Base-by-base conservation (phyloP, 2,329 filamentous ascomycete species). In the Alternaria longipes region DNA sequence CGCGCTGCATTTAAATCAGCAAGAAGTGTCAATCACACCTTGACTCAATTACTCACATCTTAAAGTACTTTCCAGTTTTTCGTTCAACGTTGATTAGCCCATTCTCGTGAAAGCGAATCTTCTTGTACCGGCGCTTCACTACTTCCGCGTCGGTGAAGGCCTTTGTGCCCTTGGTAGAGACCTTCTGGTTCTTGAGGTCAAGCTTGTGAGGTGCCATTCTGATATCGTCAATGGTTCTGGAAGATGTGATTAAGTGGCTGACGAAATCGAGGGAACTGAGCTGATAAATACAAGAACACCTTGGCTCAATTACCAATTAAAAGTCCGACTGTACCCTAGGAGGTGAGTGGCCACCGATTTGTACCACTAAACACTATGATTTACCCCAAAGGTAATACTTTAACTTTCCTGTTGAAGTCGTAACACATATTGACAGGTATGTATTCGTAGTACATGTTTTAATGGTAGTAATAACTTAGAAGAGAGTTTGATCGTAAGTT, bases 61-160 rank as follows among this genome's bases (percentile, higher is more conserved):
- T 52, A 14, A 56, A 40, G 18, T 49, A 57, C 24, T 62, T 60
- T 11, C 56, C 59, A 3, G 47, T 28, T 32, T 59, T 51, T 28
- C 20, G 38, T 50, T 59, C 55, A 20, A 64, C 55, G 12, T 58
- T 44, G n/a, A 64, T 49, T 1, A 46, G 24, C 8, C 58, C 56
- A 28, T 56, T 42, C 2, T 40, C 50, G n/a, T 44, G 41, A 5
- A 53, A 52, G 1, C 45, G 40, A 22, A 58, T 28, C 26, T 56
- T 65, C 11, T 45, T 22, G 34, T 55, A 20, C 8, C 16, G 34
- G 32, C 36, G 40, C 24, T 60, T 63, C 14, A 20, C 42, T 14
- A 45, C 49, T 22, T 9, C 18, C 20, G 38, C 36, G 9, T 44
- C 32, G 8, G 30, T 46, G 8, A 38, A 45, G 1, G 24, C 20